Evolutionary conservation across 2,329 filamentous ascomycete genomes (phyloP), one percentile per base, ranked within the genome.

Genomic region (Trichoderma atroviride): DNA sequence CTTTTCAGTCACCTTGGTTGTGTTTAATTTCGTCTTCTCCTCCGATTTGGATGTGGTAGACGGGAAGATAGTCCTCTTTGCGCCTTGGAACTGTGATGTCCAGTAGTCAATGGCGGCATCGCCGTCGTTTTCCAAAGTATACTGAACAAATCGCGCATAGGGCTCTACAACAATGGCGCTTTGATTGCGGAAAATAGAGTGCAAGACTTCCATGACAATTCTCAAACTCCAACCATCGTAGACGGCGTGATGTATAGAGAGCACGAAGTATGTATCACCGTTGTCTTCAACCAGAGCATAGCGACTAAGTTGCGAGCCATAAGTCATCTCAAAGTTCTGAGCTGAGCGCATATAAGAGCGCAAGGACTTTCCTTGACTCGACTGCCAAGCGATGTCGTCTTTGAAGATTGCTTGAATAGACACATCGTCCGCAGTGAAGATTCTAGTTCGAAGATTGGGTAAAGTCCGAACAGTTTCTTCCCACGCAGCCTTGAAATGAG

Each of bases 391-490:
- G 29, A 65, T 55, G 19, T 72, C 70, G 29, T 69, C 57, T 16
- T 67, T 61, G 3, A 75, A 22, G 33, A 74, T 31, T 24, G 72
- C 59, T 40, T 73, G 65, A 43, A 68, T 22, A 27, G 70, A 52
- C 24, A 59, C 24, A 35, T 61, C 61, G 40, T 65, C 52, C 22
- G 65, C 47, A 14, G 53, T 62, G 2, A 74, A 62, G 14, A 75
- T 74, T 22, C 74, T 69, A 0, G 74, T 74, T 16, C 74, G 72
- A 1, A 75, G 50, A 16, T 72, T 73, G 4, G 70, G 58, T 5
- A 70, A 70, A 4, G 53, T 9, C 4, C 69, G 52, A 11, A 74
- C 68, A 1, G 70, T 69, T 1, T 70, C 35, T 19, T 73, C 71
- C 74, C 74, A 75, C 5, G 71, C 58, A 2, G 31, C 33, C 24